phyloP scores from a whole-genome alignment of 2,329 filamentous ascomycete genomes.

The Gaeumannomyces tritici region DNA sequence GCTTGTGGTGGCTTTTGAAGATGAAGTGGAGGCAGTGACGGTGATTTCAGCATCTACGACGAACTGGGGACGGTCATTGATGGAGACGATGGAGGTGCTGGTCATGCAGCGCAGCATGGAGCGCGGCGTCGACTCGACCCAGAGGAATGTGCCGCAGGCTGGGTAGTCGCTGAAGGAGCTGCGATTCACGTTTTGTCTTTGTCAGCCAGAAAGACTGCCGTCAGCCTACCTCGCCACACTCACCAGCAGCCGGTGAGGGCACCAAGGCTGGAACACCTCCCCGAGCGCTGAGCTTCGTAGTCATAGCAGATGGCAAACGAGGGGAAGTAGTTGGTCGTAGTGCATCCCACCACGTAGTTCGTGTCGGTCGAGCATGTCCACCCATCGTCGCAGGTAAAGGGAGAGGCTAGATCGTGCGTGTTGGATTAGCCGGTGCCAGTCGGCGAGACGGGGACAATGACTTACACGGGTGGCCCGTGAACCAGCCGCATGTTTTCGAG shows the following conservation, averaged over 20 bases:
- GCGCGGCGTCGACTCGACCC: constrained; percentile 20
- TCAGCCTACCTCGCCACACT: constrained; percentile 7
- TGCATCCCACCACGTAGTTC: constrained; percentile 25
- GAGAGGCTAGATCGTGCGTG: constrained; percentile 5
- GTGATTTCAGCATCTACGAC: constrained; percentile 16
- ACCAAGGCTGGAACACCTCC: constrained; percentile 17
- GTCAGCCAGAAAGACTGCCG: neutral
- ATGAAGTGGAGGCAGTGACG: neutral
- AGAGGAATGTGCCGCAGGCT: constrained; percentile 26
- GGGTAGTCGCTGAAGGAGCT: constrained; percentile 1
- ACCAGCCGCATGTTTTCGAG: constrained; percentile 17
- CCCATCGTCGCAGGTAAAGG: constrained; percentile 9
- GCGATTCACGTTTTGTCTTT: constrained; percentile 1
- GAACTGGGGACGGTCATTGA: constrained; percentile 24
- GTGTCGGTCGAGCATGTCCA: constrained; percentile 19
- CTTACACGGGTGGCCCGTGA: constrained; percentile 13
- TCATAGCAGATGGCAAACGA: constrained; percentile 26
- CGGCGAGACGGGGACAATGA: neutral
- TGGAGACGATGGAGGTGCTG: constrained; percentile 16
- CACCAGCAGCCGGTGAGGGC: constrained; percentile 26
- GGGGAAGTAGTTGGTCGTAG: constrained; percentile 15
- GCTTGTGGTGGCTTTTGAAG: neutral
- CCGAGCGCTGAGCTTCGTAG: constrained; percentile 18
- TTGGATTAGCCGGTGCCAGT: neutral
- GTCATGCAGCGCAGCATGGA: constrained; percentile 26